Evolutionary conservation across 495 filamentous ascomycete species (phyloP).

Genomic region (Bathelium albidoporum): DNA sequence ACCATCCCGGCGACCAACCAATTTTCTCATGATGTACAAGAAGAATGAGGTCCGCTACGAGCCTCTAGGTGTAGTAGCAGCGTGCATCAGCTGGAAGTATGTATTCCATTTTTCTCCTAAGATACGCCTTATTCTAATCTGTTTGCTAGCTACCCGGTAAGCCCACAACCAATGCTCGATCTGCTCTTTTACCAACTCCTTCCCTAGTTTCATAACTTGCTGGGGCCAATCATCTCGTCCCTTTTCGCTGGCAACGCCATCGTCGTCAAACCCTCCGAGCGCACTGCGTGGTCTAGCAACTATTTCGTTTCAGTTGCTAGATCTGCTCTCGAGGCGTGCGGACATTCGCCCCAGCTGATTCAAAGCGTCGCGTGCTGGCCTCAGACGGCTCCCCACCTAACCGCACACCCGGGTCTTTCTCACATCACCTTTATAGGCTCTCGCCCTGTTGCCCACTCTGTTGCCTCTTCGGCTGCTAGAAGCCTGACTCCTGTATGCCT

Average conservation of each 20-base stretch:
- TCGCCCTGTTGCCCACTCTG: constrained; percentile 72
- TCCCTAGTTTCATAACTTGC: constrained; percentile 80
- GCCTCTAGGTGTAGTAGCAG: constrained; percentile 83
- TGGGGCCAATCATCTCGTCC: constrained; percentile 80
- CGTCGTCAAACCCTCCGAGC: constrained; percentile 84
- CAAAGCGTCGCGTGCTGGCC: constrained; percentile 85
- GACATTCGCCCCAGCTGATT: constrained; percentile 71
- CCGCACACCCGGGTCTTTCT: constrained; percentile 69
- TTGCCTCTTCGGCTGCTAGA: constrained; percentile 76
- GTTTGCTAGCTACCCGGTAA: background rate
- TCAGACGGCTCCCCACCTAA: constrained; percentile 66
- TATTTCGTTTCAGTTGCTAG: constrained; percentile 73
- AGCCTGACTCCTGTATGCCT: constrained; percentile 72
- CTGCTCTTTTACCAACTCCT: background rate
- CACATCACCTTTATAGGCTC: constrained; percentile 99
- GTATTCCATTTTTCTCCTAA: constrained; percentile 11
- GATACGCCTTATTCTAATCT: constrained; percentile 2
- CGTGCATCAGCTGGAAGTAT: constrained; percentile 94
- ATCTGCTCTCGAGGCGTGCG: constrained; percentile 69
- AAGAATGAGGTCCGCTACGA: constrained; percentile 84
- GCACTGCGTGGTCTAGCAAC: constrained; percentile 77
- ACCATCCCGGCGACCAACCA: constrained; percentile 63
- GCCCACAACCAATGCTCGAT: background rate
- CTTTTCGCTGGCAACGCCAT: constrained; percentile 90
- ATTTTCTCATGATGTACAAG: constrained; percentile 93